Conservation (phyloP, 495 filamentous ascomycete genomes). For the Clavariopsis aquatica region DNA sequence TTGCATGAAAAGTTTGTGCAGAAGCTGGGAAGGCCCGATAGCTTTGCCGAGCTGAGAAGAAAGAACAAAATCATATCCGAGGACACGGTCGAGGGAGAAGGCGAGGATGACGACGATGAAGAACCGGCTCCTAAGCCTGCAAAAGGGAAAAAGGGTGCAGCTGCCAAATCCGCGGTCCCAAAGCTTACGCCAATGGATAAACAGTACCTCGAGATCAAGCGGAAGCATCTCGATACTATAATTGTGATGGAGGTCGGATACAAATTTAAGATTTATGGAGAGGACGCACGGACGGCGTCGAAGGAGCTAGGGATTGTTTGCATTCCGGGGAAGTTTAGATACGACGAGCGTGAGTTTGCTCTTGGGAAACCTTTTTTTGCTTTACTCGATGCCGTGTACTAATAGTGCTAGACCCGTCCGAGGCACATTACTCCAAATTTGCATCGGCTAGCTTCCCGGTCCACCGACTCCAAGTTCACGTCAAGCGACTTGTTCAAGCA, state of each 20-base stretch:
- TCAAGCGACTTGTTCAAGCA: conserved; percentile 86
- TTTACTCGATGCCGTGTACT: background rate
- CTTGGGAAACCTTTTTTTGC: too few relatives aligned
- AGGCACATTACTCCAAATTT: conserved; percentile 90
- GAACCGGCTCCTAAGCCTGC: conserved; percentile 50
- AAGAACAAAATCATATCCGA: conserved; percentile 56
- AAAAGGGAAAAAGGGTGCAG: conserved; percentile 62
- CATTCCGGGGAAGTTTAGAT: conserved; percentile 92
- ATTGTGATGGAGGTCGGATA: conserved; percentile 94
- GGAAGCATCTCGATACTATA: conserved; percentile 83
- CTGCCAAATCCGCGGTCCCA: conserved; percentile 54
- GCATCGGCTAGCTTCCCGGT: conserved; percentile 95
- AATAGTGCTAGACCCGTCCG: conserved; percentile 64
- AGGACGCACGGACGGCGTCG: conserved; percentile 86
- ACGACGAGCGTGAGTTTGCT: conserved; percentile 67
- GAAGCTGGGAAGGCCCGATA: conserved; percentile 82
- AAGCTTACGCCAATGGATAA: conserved; percentile 96
- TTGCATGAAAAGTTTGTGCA: conserved; percentile 86
- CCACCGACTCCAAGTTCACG: conserved; percentile 89
- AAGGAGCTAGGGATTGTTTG: conserved; percentile 95
- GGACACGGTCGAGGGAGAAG: conserved; percentile 48
- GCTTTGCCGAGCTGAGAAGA: conserved; percentile 67
- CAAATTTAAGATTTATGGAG: conserved; percentile 97
- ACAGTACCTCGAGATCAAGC: conserved; percentile 91
- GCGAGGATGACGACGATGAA: conserved; percentile 50